Conservation (phyloP, 495 filamentous ascomycete genomes). For the Cladorrhinum samala region DNA sequence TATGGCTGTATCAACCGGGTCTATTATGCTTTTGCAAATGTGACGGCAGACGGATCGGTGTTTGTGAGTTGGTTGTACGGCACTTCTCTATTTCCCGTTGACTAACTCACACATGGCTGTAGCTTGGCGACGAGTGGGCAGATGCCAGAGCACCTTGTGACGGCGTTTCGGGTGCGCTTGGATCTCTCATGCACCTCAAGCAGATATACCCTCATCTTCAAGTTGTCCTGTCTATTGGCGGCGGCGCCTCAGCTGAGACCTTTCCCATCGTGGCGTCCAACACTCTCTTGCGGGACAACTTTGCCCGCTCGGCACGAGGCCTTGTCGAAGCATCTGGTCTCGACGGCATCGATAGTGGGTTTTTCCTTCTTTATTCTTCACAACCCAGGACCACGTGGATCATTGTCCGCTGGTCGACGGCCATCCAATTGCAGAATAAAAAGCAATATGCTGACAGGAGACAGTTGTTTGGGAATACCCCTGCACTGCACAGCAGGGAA, state of each 20-base stretch:
- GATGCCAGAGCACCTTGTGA: conserved; percentile 76
- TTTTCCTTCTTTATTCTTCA: conserved; percentile 2
- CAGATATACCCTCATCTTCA: conserved; percentile 67
- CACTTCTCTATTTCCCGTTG: conserved; percentile 5
- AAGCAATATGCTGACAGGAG: conserved; percentile 9
- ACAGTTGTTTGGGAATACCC: conserved; percentile 93
- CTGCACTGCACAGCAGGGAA: conserved; percentile 58
- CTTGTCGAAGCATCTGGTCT: conserved; percentile 70
- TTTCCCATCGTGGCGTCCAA: conserved; percentile 69
- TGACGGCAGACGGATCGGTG: conserved; percentile 71
- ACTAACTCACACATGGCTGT: conserved; percentile 21
- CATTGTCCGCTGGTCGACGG: background rate
- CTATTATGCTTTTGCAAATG: conserved; percentile 86
- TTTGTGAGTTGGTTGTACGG: conserved; percentile 53
- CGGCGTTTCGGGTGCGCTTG: conserved; percentile 68
- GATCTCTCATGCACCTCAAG: conserved; percentile 71
- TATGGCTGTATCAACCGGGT: conserved; percentile 60
- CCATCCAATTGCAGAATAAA: background rate
- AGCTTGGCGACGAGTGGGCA: conserved; percentile 85
- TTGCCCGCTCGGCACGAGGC: conserved; percentile 63
- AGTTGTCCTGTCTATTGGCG: conserved; percentile 83
- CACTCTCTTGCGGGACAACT: conserved; percentile 55
- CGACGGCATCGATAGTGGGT: conserved; percentile 80
- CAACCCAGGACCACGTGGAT: background rate
- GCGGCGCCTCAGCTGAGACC: conserved; percentile 67